These are phyloP conservation scores for Candida awuae DNA, from an alignment of 805 yeast genomes.

Conservation along the genomic window DNA sequence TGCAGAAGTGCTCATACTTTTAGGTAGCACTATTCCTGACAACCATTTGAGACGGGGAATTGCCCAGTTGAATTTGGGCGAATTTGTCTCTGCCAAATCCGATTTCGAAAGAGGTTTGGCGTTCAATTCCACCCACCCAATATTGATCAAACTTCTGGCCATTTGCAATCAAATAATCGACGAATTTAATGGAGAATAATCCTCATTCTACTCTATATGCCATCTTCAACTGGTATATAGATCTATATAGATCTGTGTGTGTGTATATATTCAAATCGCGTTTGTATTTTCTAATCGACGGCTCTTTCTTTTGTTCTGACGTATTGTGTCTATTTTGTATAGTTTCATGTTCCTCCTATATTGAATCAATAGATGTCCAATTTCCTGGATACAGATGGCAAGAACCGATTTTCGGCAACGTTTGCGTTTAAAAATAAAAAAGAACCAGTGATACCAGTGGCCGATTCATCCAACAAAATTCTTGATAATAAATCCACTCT, in stretches of 20 bases:
- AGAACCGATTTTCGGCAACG: constrained; percentile 2
- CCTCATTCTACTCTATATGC: not conserved
- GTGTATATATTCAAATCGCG: too few species aligned
- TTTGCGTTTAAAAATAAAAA: constrained; percentile 1
- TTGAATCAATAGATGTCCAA: too few species aligned
- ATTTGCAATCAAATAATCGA: constrained; percentile 40
- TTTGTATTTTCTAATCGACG: too few species aligned
- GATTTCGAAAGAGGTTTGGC: constrained; percentile 68
- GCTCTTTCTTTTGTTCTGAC: too few species aligned
- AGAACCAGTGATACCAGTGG: not conserved
- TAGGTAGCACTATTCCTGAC: constrained; percentile 56
- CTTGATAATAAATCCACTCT: not conserved
- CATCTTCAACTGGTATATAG: too few species aligned
- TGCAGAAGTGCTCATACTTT: constrained; percentile 54
- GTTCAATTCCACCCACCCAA: constrained; percentile 46
- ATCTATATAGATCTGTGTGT: too few species aligned
- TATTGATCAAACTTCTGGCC: constrained; percentile 41
- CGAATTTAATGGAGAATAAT: constrained; percentile 51
- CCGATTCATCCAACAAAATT: not conserved
- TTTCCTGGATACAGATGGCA: constrained; percentile 1
- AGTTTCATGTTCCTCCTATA: too few species aligned
- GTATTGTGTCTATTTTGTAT: too few species aligned
- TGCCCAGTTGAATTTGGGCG: constrained; percentile 52
- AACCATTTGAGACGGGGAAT: constrained; percentile 68
- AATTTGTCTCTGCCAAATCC: constrained; percentile 51